Percentiles rank a stretch among this genome's conserved stretches.
phyloP scores from a whole-genome alignment of 2,329 filamentous ascomycete genomes.

The Pseudopyrenochaeta lycopersici region DNA sequence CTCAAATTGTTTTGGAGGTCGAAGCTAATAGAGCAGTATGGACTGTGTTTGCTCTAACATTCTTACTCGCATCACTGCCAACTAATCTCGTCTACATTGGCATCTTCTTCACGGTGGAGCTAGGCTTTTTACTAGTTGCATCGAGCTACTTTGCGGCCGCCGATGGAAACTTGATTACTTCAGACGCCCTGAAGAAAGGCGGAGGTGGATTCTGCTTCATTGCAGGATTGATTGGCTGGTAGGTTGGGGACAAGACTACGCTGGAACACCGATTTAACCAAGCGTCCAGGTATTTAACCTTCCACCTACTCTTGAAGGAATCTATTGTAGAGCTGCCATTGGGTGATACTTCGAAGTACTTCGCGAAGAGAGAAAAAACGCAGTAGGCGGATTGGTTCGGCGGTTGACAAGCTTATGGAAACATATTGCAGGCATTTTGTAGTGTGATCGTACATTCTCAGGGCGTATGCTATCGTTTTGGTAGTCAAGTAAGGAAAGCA shows the following conservation, averaged over 20 bases:
- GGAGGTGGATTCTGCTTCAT: constrained; percentile 59
- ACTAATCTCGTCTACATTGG: constrained; percentile 59
- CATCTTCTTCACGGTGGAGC: constrained; percentile 59
- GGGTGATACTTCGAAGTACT: constrained; percentile 37
- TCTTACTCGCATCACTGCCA: constrained; percentile 57
- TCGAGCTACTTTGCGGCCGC: constrained; percentile 58
- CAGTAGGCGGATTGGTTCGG: constrained; percentile 3
- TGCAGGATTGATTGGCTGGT: constrained; percentile 56
- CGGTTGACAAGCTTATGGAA: too few relatives aligned
- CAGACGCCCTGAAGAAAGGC: constrained; percentile 53
- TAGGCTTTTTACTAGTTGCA: constrained; percentile 56
- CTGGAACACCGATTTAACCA: constrained; percentile 13
- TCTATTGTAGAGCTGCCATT: constrained; percentile 35
- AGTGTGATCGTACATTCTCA: too few relatives aligned
- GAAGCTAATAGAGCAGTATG: constrained; percentile 47
- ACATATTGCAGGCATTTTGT: too few relatives aligned
- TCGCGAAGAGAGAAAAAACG: constrained; percentile 30
- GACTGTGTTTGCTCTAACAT: constrained; percentile 58
- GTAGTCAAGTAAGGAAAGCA: neutral
- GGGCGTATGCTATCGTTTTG: too few relatives aligned
- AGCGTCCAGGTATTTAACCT: constrained; percentile 16
- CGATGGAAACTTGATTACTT: constrained; percentile 50
- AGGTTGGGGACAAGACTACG: neutral
- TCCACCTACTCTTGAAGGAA: constrained; percentile 32
- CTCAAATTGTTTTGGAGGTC: neutral